Evolutionary conservation across 495 filamentous ascomycete species (phyloP), one percentile per base, ranked within the genome.

Genomic region (Cercophora sp.): DNA sequence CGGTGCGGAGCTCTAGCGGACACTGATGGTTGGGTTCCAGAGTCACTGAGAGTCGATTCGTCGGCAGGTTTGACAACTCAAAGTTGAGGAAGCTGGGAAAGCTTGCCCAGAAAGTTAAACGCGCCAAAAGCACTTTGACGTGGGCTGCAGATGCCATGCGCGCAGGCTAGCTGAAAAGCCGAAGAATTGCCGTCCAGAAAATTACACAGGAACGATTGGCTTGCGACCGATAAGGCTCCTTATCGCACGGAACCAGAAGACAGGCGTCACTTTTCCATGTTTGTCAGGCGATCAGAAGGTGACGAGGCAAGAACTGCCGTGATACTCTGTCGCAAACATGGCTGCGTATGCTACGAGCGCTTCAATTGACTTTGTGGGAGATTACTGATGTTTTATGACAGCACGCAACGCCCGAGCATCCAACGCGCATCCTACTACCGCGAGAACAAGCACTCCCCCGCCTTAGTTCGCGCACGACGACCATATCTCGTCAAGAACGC

Each of bases 401-500:
- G n/a, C n/a, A n/a, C n/a, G n/a, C n/a, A n/a, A n/a, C n/a, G n/a
- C n/a, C n/a, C n/a, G 59, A 91, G 86, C 58, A 73, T 87, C 60
- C 85, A 85, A 18, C 71, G 67, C 64, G 88, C 88, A 11, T 87
- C 85, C 54, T 98, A 98, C 78, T 97, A 95, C 70, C 80, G 83
- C 63, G 75, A 87, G 61, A 85, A 86, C 70, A 82, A 84, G 57
- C 88, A 90, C 67, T 83, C 84, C 24, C 81, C 87, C 20, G 86
- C 93, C 19, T 84, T 99, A 52, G 84, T 95, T 62, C 87, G 93
- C 48, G 94, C 93, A 48, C 85, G 93, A 52, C 81, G 85, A 58
- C 93, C 94, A 41, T 97, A 90, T 70, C 82, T 99, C 13, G 71
- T 96, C 71, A 91, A 86, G 77, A 97, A 99, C 68, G 75, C 83